Conservation (phyloP, 371 early-diverging fungal genomes). For the Entomophthora muscae region DNA sequence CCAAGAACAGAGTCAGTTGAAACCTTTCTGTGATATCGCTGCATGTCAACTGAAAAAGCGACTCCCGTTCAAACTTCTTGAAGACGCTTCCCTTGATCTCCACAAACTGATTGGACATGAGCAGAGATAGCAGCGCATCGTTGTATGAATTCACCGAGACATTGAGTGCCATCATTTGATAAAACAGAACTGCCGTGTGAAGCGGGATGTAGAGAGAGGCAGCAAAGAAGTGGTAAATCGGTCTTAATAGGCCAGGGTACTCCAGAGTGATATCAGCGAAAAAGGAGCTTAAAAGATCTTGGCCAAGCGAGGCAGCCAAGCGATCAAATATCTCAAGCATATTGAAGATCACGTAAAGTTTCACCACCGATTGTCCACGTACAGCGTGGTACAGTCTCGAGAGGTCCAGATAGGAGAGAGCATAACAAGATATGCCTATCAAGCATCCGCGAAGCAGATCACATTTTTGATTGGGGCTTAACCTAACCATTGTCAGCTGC, state of each 20-base stretch:
- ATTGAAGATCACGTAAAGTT: slow-evolving; percentile 93
- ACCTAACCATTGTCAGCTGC: slow-evolving; percentile 13
- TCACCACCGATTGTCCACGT: slow-evolving; percentile 86
- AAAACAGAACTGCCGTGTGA: slow-evolving; percentile 81
- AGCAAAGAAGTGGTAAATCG: neutral
- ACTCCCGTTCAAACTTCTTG: slow-evolving; percentile 89
- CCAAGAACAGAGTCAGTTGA: slow-evolving; percentile 67
- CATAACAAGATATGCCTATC: slow-evolving; percentile 45
- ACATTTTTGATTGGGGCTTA: slow-evolving; percentile 62
- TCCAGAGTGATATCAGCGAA: slow-evolving; percentile 36
- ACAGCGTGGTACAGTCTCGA: slow-evolving; percentile 85
- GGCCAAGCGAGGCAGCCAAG: slow-evolving; percentile 80
- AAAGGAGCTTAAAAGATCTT: slow-evolving; percentile 82
- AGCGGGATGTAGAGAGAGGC: slow-evolving; percentile 20
- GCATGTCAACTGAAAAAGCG: slow-evolving; percentile 84
- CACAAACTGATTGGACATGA: slow-evolving; percentile 93
- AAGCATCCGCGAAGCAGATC: slow-evolving; percentile 70
- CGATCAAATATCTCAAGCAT: slow-evolving; percentile 87
- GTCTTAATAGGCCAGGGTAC: slow-evolving; percentile 19
- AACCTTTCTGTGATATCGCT: slow-evolving; percentile 91
- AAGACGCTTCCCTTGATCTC: slow-evolving; percentile 95
- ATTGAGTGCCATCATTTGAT: slow-evolving; percentile 88
- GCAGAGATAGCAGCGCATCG: slow-evolving; percentile 75
- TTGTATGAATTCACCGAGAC: slow-evolving; percentile 91
- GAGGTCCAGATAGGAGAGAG: slow-evolving; percentile 64